phyloP scores from a whole-genome alignment of 1,284 basidiomycete species.

The Earliella scabrosa region DNA sequence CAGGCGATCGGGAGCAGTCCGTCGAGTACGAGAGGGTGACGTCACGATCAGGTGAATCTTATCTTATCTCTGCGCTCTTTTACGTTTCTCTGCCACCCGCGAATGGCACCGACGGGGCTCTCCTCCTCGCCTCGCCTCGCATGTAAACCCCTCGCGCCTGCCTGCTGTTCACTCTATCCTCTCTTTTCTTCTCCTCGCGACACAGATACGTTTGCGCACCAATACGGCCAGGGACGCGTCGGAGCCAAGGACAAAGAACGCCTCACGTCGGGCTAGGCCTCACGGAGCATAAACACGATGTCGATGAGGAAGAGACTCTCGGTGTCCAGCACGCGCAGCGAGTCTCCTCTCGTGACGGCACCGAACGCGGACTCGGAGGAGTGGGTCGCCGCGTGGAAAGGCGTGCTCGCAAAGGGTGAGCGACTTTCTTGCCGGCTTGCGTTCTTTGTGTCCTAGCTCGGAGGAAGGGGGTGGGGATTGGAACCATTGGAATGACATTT shows the following conservation, averaged over 20 bases:
- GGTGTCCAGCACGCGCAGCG: conserved; percentile 37
- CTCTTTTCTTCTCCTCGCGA: background rate
- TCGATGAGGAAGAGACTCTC: conserved; percentile 39
- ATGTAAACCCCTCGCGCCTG: conserved; percentile 13
- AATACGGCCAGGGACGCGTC: background rate
- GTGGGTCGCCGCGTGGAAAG: conserved; percentile 63
- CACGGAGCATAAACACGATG: conserved; percentile 14
- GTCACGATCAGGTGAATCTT: conserved; percentile 23
- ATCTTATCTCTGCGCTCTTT: conserved; percentile 28
- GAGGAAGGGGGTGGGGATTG: too few relatives aligned
- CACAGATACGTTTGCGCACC: background rate
- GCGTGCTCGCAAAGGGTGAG: conserved; percentile 57
- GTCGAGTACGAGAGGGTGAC: conserved; percentile 18
- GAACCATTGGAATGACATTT: background rate
- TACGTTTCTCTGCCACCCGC: conserved; percentile 17
- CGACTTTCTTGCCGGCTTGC: background rate
- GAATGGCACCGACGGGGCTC: conserved; percentile 10
- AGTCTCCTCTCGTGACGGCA: conserved; percentile 34
- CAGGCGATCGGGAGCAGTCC: background rate
- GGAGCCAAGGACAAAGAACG: too few relatives aligned
- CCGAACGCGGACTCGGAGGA: conserved; percentile 51
- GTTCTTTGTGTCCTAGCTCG: too few relatives aligned
- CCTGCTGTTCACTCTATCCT: too few relatives aligned
- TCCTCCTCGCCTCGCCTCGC: conserved; percentile 4
- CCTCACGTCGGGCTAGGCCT: too few relatives aligned